Conservation (phyloP, 805 yeast species). For the Saccharomycopsis capsularis region DNA sequence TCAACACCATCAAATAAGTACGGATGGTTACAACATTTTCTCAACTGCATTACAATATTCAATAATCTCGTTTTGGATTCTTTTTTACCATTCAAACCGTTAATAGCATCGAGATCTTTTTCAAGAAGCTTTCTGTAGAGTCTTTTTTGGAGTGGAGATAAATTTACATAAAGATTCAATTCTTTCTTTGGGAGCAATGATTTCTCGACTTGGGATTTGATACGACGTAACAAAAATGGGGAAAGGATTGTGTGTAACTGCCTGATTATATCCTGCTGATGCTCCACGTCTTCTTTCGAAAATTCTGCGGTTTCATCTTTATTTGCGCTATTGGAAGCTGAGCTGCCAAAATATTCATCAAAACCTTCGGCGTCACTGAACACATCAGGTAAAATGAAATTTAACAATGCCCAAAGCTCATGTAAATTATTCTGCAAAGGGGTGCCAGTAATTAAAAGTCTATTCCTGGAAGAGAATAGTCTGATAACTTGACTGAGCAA, state of each 20-base stretch:
- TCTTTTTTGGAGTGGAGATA: conserved; percentile 71
- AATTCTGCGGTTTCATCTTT: conserved; percentile 29
- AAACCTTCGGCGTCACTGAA: conserved; percentile 67
- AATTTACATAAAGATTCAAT: conserved; percentile 62
- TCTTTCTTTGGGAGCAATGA: conserved; percentile 71
- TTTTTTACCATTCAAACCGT: conserved; percentile 69
- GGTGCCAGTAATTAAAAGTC: conserved; percentile 74
- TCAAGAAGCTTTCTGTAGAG: conserved; percentile 75
- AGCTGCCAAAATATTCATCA: conserved; percentile 59
- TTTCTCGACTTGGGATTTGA: conserved; percentile 76
- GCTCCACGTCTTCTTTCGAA: conserved; percentile 22
- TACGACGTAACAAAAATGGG: conserved; percentile 70
- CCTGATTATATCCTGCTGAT: conserved; percentile 43
- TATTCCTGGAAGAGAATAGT: conserved; percentile 60
- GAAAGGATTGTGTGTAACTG: conserved; percentile 70
- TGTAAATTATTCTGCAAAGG: conserved; percentile 75
- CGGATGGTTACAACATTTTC: conserved; percentile 84
- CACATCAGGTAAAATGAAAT: conserved; percentile 71
- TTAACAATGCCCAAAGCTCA: conserved; percentile 75
- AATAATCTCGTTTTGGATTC: conserved; percentile 71
- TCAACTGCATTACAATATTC: conserved; percentile 77
- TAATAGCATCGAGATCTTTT: conserved; percentile 78
- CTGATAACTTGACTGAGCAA: conserved; percentile 67
- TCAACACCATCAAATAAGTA: conserved; percentile 82
- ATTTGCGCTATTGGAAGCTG: conserved; percentile 33